A percentile compares a stretch with the other conserved stretches of the same genome.
Conservation (phyloP, 164 flowering plant genomes). For the grape (Vitis vinifera) region ASM3070453v1 NC_081822.1:28416501-28417000, state of each 20-base stretch:
- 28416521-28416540: constrained; percentile 52
- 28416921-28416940: constrained; percentile 52
- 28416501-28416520: constrained; percentile 77
- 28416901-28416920: constrained; percentile 44
- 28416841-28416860: constrained; percentile 34
- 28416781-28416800: constrained; percentile 34
- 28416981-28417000: constrained; percentile 42
- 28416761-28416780: constrained; percentile 44
- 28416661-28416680: constrained; percentile 60
- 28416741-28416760: constrained; percentile 54
- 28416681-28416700: constrained; percentile 60
- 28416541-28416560: constrained; percentile 58
- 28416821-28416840: constrained; percentile 35
- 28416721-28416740: constrained; percentile 48
- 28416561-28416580: constrained; percentile 61
- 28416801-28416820: constrained; percentile 54
- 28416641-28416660: constrained; percentile 64
- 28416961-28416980: constrained; percentile 53
- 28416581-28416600: constrained; percentile 72
- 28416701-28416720: constrained; percentile 57
- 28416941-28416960: constrained; percentile 50
- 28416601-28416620: constrained; percentile 78
- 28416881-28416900: constrained; percentile 48
- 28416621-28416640: constrained; percentile 42
- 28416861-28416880: constrained; percentile 52